phyloP scores from a whole-genome alignment of 345 rosid genomes.

The Abelmoschus esculentus region DNA sequence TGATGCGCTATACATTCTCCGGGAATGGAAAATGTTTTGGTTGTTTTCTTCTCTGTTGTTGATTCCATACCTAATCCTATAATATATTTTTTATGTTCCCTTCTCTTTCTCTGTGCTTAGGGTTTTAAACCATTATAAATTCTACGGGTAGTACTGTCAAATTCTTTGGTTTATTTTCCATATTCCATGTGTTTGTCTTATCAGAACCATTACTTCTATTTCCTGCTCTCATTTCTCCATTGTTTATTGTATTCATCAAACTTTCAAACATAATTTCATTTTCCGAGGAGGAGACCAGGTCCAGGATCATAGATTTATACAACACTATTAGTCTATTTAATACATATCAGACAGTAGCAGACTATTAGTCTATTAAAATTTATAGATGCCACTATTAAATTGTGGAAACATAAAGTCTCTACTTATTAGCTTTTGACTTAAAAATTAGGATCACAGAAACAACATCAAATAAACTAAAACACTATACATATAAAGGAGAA shows the following conservation, averaged over 20 bases:
- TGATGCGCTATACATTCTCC: constrained; percentile 96
- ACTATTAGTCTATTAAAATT: no score
- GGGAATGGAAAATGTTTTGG: constrained; percentile 35
- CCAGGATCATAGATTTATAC: neutral
- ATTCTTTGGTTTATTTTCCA: constrained; percentile 54
- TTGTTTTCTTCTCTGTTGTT: constrained; percentile 15
- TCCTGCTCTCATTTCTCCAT: neutral
- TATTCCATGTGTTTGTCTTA: constrained; percentile 90
- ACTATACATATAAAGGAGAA: neutral
- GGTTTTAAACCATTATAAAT: constrained; percentile 18
- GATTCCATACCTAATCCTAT: constrained; percentile 20
- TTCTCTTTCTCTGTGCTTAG: constrained; percentile 18
- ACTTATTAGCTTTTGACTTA: no score
- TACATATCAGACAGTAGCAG: neutral
- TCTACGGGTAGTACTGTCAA: constrained; percentile 22
- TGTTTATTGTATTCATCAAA: neutral
- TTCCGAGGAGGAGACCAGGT: neutral
- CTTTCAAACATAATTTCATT: neutral
- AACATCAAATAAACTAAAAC: no score
- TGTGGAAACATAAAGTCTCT: no score
- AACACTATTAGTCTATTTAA: neutral
- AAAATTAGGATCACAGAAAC: no score
- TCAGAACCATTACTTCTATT: constrained; percentile 18
- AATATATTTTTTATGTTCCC: neutral
- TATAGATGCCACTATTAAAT: no score